phyloP scores from a whole-genome alignment of 441 rosid species.

The Rhodomyrtus psidioides region DNA sequence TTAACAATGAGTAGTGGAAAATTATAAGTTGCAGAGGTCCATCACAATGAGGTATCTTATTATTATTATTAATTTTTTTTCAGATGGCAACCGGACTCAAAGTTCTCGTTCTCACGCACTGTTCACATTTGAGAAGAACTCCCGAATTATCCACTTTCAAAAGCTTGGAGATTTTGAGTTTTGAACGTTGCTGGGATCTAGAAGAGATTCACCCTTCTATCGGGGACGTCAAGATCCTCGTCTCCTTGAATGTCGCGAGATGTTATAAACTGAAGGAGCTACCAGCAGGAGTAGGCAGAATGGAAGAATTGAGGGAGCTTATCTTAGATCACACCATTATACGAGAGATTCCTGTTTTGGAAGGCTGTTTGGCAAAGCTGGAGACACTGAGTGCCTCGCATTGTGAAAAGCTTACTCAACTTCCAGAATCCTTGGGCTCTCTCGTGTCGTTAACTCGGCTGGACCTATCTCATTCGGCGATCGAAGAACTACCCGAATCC shows the following conservation, averaged over 20 bases:
- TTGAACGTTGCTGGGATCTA: fast-evolving
- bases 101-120: fast-evolving
- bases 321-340: not conserved
- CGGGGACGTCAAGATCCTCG: no score
- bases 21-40: no score
- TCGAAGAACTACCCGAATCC: not conserved
- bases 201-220: no score
- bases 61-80: no score
- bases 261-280: fast-evolving
- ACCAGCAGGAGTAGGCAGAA: not conserved
- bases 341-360: not conserved
- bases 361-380: no score
- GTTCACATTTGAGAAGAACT: no score
- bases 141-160: no score
- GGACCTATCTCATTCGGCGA: fast-evolving
- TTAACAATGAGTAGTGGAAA: no score
- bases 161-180: not conserved
- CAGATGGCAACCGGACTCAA: not conserved
- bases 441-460: not conserved
- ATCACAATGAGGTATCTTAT: no score
- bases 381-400: not conserved
- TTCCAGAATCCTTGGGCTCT: not conserved
- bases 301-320: not conserved
- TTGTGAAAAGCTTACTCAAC: not conserved
- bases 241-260: fast-evolving